Percentiles rank a stretch among this genome's conserved stretches.
Evolutionary conservation across 805 yeast genomes (phyloP).

Genomic region (Cyberlindnera subsufficiens): DNA sequence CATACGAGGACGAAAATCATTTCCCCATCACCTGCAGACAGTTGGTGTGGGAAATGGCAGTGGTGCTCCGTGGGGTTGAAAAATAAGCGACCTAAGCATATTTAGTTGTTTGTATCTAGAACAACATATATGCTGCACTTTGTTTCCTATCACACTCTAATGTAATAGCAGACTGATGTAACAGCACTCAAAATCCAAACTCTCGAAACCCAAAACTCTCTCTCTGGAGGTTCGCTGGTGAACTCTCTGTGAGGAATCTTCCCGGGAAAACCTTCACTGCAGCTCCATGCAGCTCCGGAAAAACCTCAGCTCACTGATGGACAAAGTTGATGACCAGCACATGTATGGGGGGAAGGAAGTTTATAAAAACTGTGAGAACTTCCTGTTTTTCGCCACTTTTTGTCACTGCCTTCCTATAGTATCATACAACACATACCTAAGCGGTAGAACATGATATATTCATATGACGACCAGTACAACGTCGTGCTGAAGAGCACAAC

Average conservation of each 20-base stretch:
- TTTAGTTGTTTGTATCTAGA: no score
- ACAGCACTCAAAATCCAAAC: no score
- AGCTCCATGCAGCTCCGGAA: constrained; percentile 6
- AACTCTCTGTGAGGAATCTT: neutral
- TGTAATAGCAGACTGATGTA: no score
- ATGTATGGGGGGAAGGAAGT: neutral
- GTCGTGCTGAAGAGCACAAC: constrained; percentile 12
- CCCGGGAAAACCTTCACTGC: constrained; percentile 5
- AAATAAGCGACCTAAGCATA: no score
- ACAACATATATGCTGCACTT: no score
- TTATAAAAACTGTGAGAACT: neutral
- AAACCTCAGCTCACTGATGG: neutral
- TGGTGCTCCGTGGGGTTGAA: no score
- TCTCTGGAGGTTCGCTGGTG: no score
- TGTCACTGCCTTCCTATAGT: neutral
- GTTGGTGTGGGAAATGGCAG: no score
- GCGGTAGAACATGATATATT: constrained; percentile 9
- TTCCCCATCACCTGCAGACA: no score
- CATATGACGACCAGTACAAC: constrained; percentile 23
- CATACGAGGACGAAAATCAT: no score
- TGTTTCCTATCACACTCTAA: no score
- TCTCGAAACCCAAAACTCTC: no score
- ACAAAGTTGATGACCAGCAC: neutral
- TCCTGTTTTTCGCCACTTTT: neutral
- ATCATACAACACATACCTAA: neutral